Percentiles rank a stretch among this genome's conserved stretches.
These are phyloP conservation scores for Spatholobus suberectus DNA, from an alignment of 306 rosid genomes.

Conservation along the genomic window DNA sequence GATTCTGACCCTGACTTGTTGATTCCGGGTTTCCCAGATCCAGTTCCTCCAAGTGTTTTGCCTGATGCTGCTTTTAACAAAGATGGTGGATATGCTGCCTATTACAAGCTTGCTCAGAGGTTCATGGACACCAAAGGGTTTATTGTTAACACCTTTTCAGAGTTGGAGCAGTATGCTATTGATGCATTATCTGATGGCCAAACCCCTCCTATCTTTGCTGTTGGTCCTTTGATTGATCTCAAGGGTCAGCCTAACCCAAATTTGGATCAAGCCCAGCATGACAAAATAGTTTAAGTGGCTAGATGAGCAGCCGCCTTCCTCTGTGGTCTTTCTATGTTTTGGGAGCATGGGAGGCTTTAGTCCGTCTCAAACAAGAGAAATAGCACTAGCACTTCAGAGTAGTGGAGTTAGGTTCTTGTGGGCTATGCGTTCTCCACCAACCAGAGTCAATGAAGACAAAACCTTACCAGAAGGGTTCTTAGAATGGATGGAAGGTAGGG, in stretches of 20 bases:
- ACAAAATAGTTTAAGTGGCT: conserved; percentile 63
- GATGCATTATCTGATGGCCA: conserved; percentile 40
- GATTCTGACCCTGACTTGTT: conserved; percentile 45
- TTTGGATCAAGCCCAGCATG: conserved; percentile 51
- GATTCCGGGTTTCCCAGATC: conserved; percentile 51
- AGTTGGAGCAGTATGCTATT: conserved; percentile 49
- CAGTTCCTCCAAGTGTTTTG: conserved; percentile 50
- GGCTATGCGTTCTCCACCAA: conserved; percentile 50
- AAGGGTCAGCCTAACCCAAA: conserved; percentile 41
- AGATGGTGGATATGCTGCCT: conserved; percentile 60
- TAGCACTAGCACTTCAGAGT: conserved; percentile 53
- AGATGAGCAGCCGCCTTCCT: conserved; percentile 52
- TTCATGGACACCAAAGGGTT: conserved; percentile 60
- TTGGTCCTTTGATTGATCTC: conserved; percentile 66
- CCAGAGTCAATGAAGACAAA: conserved; percentile 24
- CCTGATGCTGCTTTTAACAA: conserved; percentile 42
- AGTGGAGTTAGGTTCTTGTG: conserved; percentile 67
- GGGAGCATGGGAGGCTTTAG: conserved; percentile 68
- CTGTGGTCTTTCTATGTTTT: conserved; percentile 69
- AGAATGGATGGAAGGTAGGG: conserved; percentile 60
- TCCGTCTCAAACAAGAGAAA: conserved; percentile 60
- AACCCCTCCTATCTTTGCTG: conserved; percentile 59
- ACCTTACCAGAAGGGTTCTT: conserved; percentile 63
- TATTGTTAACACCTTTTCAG: conserved; percentile 57
- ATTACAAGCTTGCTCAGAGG: conserved; percentile 50